Evolutionary conservation across 2,329 filamentous ascomycete species (phyloP).

Genomic region (Venturia oleaginea): DNA sequence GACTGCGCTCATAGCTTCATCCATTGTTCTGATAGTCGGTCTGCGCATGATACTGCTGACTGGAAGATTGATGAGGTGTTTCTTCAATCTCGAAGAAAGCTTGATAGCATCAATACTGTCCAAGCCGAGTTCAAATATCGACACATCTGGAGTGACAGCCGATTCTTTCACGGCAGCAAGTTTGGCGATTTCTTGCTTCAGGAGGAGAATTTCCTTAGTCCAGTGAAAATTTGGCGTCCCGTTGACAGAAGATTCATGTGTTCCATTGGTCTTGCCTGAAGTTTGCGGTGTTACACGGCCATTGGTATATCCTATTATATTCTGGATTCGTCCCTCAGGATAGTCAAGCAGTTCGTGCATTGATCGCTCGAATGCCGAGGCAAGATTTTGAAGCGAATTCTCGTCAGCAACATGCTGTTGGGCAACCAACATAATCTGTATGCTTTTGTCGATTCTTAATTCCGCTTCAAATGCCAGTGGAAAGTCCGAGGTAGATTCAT

Average conservation of each 20-base stretch:
- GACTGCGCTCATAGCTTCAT: background rate
- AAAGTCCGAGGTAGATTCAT: slow-evolving; percentile 49
- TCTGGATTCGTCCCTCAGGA: slow-evolving; percentile 18
- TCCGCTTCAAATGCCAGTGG: slow-evolving; percentile 69
- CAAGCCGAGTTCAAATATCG: slow-evolving; percentile 72
- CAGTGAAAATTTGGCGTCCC: slow-evolving; percentile 43
- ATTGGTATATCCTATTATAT: slow-evolving; percentile 10
- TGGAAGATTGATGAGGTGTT: slow-evolving; percentile 48
- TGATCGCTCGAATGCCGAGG: slow-evolving; percentile 34
- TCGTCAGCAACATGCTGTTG: slow-evolving; percentile 37
- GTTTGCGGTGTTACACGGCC: background rate
- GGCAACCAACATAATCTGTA: slow-evolving; percentile 53
- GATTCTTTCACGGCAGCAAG: slow-evolving; percentile 47
- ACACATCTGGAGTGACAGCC: slow-evolving; percentile 48
- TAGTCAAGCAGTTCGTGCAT: slow-evolving; percentile 29
- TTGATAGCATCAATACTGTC: slow-evolving; percentile 92
- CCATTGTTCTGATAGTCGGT: slow-evolving; percentile 58
- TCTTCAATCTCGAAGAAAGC: slow-evolving; percentile 62
- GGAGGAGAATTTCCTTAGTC: slow-evolving; percentile 41
- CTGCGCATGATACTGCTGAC: slow-evolving; percentile 71
- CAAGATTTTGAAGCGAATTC: slow-evolving; percentile 28
- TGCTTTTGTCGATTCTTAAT: slow-evolving; percentile 34
- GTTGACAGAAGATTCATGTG: background rate
- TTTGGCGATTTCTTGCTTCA: slow-evolving; percentile 55
- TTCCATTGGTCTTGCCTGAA: background rate